Evolutionary conservation across 1,139 yeast species (phyloP), one percentile per base, ranked within the genome.

Genomic region (Lodderomyces metapsilosis): DNA sequence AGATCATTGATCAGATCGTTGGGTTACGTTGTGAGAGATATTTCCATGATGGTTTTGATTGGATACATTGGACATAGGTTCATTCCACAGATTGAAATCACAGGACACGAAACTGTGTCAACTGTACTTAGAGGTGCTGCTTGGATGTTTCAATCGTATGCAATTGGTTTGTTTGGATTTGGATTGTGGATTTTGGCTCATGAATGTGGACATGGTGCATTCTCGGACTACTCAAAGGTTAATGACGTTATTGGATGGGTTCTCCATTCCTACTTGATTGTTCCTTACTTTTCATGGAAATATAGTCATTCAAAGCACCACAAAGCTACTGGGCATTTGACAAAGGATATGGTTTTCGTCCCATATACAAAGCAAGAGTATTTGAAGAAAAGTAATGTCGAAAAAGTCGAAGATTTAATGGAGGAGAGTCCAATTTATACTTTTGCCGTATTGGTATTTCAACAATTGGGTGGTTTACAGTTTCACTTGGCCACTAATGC

Each of bases 151-250:
- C 67, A 69, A 52, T 59, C 67, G 22, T 59, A 72, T 45, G 62
- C 68, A 35, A 79, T 80, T 53, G 88, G 94, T 38, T 69, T 85
- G 51, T 75, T 83, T 54, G 86, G 87, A 24, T 82, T 88, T 47
- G 95, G 95, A 27, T 58, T 84, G 51, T 87, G 95, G 95, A 84
- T 87, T 48, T 64, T 87, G 61, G 95, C 95, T 46, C 95, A 87
- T 64, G 95, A 87, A 66, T 87, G 95, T 69, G 95, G 95, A 41
- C 95, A 87, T 64, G 84, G 82, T 44, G 95, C 95, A 23, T 87
- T 87, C 58, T 78, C 87, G 20, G 88, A 85, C 55, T 82, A 80
- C 57, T 76, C 76, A 49, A 61, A 69, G 58, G 76, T 86, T 49
- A 86, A 87, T 61, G 92, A 87, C 61, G 62, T 78, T 38, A 82